These are phyloP conservation scores for Xylariaceae sp. DNA, from an alignment of 2,329 filamentous ascomycete genomes.

Conservation along the genomic window DNA sequence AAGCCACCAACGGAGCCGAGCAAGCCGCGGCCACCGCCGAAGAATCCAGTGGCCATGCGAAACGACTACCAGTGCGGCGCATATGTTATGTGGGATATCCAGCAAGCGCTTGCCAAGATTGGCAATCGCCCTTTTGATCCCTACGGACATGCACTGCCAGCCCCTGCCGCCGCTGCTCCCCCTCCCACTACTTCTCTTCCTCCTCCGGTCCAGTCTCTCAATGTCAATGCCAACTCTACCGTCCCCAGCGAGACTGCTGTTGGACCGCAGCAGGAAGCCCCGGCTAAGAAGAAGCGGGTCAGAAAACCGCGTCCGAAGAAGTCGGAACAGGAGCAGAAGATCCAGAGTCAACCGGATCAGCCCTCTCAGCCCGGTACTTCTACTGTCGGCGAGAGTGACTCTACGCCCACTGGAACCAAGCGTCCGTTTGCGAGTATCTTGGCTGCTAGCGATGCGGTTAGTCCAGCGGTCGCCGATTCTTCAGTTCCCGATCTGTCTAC, in stretches of 20 bases:
- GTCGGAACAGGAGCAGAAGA: neutral
- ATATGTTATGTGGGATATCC: slow-evolving; percentile 32
- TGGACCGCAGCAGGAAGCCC: neutral
- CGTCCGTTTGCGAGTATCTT: neutral
- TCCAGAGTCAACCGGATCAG: no score
- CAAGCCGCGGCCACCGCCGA: slow-evolving; percentile 26
- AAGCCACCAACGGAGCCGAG: slow-evolving; percentile 19
- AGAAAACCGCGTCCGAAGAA: slow-evolving; percentile 6
- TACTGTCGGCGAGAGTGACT: neutral
- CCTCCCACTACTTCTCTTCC: slow-evolving; percentile 9
- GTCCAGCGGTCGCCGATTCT: neutral
- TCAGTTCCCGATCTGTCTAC: neutral
- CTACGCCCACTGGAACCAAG: neutral
- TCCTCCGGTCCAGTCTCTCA: neutral
- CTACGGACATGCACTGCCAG: slow-evolving; percentile 33
- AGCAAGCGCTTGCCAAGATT: slow-evolving; percentile 31
- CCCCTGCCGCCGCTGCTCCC: slow-evolving; percentile 17
- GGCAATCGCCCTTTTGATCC: slow-evolving; percentile 31
- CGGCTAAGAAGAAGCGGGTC: slow-evolving; percentile 2
- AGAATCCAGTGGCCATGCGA: slow-evolving; percentile 31
- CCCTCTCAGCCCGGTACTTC: no score
- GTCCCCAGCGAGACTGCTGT: neutral
- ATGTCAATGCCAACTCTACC: neutral
- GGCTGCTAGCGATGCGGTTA: neutral
- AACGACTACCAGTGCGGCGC: slow-evolving; percentile 33